These are phyloP conservation scores for Trichosporon asahii DNA, from an alignment of 1,284 basidiomycete species.

Conservation along the genomic window DNA sequence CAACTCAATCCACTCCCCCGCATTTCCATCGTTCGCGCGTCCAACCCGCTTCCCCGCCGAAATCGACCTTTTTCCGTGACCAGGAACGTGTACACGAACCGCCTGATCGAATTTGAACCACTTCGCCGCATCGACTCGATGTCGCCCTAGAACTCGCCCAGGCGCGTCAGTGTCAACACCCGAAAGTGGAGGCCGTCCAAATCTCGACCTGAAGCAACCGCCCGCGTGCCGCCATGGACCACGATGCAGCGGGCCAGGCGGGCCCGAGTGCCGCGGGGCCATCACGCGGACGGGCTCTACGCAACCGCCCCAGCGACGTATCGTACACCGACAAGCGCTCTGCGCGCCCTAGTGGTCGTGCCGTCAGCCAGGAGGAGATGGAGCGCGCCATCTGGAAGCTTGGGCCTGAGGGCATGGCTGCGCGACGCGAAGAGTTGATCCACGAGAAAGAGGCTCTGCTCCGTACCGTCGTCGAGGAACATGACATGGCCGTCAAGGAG, in stretches of 20 bases:
- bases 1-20: slow-evolving; percentile 10
- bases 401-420: slow-evolving; percentile 29
- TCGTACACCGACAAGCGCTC: background rate
- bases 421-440: slow-evolving; percentile 55
- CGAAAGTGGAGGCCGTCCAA: slow-evolving; percentile 27
- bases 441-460: slow-evolving; percentile 61
- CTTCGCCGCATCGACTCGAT: slow-evolving; percentile 3
- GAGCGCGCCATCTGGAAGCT: slow-evolving; percentile 29
- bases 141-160: background rate
- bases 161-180: slow-evolving; percentile 3
- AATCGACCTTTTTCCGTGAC: background rate
- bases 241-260: background rate
- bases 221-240: background rate
- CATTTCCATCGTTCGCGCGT: slow-evolving; percentile 18
- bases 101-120: background rate
- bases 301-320: background rate
- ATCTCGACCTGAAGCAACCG: background rate
- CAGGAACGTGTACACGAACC: background rate
- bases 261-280: background rate
- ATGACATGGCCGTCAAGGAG: slow-evolving; percentile 77
- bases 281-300: background rate
- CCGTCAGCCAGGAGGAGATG: slow-evolving; percentile 30
- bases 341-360: slow-evolving; percentile 9
- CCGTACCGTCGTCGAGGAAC: slow-evolving; percentile 61
- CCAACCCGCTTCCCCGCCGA: background rate